phyloP scores from a whole-genome alignment of 768 basidiomycete genomes.

The Amyloporia xantha region DNA sequence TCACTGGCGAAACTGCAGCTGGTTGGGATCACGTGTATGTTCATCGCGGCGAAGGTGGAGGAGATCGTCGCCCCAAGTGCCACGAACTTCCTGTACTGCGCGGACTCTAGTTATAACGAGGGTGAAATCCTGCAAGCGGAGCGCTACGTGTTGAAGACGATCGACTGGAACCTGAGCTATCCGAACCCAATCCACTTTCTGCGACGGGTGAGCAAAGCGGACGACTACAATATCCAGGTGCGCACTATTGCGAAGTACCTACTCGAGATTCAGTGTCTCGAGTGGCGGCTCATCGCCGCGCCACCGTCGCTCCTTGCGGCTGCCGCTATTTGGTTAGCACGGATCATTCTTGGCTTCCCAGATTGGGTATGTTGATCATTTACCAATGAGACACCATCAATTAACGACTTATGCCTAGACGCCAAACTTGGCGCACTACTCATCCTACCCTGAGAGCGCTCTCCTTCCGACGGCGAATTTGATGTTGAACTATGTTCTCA shows the following conservation, averaged over 20 bases:
- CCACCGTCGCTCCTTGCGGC: slow-evolving; percentile 80
- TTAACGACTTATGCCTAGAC: slow-evolving; percentile 41
- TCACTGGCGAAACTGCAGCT: slow-evolving; percentile 63
- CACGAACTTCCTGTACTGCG: slow-evolving; percentile 69
- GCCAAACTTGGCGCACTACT: slow-evolving; percentile 81
- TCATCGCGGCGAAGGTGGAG: slow-evolving; percentile 88
- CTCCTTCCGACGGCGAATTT: slow-evolving; percentile 75
- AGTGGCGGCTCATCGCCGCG: slow-evolving; percentile 67
- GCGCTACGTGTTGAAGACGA: slow-evolving; percentile 76
- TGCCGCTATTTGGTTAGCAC: slow-evolving; percentile 79
- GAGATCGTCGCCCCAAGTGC: slow-evolving; percentile 88
- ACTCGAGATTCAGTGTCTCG: slow-evolving; percentile 78
- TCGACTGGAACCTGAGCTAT: slow-evolving; percentile 81
- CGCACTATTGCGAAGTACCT: slow-evolving; percentile 89
- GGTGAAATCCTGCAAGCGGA: slow-evolving; percentile 87
- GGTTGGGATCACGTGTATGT: slow-evolving; percentile 82
- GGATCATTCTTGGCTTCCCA: slow-evolving; percentile 69
- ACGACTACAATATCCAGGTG: slow-evolving; percentile 80
- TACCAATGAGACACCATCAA: not conserved
- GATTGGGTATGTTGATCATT: slow-evolving; percentile 67
- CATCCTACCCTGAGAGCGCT: slow-evolving; percentile 74
- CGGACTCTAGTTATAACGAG: slow-evolving; percentile 70
- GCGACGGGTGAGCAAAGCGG: slow-evolving; percentile 86
- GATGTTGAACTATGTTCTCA: slow-evolving; percentile 84
- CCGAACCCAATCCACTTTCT: slow-evolving; percentile 90